Evolutionary conservation across 331 rosid genomes (phyloP).

Genomic region (Malus hybrid): DNA sequence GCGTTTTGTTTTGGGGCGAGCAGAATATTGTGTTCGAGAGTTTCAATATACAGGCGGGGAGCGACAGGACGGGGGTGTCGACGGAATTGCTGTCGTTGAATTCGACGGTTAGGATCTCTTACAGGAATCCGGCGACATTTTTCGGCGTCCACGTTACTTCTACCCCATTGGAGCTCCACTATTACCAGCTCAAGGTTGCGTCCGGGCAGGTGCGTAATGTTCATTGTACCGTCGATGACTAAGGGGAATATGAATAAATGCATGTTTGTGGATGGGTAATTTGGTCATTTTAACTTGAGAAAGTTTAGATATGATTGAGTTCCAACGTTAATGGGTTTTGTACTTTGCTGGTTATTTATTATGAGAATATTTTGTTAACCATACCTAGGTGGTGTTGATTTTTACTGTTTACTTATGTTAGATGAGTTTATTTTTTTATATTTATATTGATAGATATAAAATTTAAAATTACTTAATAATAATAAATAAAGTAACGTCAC

Average conservation of each 20-base stretch:
- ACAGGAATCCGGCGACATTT: constrained; percentile 73
- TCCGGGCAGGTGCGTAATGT: constrained; percentile 58
- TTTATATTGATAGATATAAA: no score
- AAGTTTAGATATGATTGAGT: neutral
- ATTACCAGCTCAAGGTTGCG: constrained; percentile 60
- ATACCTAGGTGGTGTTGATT: no score
- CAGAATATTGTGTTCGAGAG: constrained; percentile 67
- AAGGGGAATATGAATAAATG: neutral
- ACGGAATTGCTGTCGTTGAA: constrained; percentile 85
- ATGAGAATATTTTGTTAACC: no score
- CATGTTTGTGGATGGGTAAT: neutral
- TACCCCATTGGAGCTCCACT: constrained; percentile 53
- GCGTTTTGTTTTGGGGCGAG: neutral
- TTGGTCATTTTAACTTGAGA: neutral
- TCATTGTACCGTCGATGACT: neutral
- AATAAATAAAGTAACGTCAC: no score
- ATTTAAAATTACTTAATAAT: no score
- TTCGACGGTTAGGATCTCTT: constrained; percentile 69
- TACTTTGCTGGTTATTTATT: neutral
- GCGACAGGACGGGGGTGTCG: constrained; percentile 58
- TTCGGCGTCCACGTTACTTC: constrained; percentile 84
- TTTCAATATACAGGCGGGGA: constrained; percentile 73
- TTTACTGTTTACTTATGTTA: no score
- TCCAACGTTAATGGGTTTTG: neutral
- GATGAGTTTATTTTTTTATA: no score